These are phyloP conservation scores for Neurospora cerealis DNA, from an alignment of 495 filamentous ascomycete genomes.

Conservation along the genomic window DNA sequence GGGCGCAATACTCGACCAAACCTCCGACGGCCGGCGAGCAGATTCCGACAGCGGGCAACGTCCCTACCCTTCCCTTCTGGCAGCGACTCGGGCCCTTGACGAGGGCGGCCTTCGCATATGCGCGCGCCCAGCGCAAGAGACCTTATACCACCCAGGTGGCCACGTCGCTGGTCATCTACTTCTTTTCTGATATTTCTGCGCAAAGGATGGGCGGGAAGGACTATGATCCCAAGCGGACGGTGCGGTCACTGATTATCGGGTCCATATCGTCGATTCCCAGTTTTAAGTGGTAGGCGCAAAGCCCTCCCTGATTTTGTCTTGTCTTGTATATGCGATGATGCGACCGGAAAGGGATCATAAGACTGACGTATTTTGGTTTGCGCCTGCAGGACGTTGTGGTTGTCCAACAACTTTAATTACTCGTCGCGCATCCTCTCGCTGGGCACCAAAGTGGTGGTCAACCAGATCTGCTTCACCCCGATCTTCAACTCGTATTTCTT, in stretches of 20 bases:
- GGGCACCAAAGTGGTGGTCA: constrained; percentile 65
- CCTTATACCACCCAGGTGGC: constrained; percentile 71
- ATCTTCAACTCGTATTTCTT: constrained; percentile 92
- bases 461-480: constrained; percentile 75
- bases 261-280: constrained; percentile 60
- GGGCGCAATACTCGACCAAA: constrained; percentile 11
- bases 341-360: not conserved
- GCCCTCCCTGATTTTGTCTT: constrained; percentile 1
- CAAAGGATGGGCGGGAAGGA: constrained; percentile 51
- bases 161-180: constrained; percentile 67
- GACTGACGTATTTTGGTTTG: not conserved
- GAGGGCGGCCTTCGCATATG: constrained; percentile 58
- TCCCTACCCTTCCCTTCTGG: constrained; percentile 38
- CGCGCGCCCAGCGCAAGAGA: constrained; percentile 52
- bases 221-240: constrained; percentile 63
- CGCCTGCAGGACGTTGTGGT: constrained; percentile 63
- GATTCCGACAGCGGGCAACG: constrained; percentile 34
- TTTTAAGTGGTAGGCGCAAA: constrained; percentile 58
- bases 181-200: constrained; percentile 70
- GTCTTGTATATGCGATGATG: not conserved
- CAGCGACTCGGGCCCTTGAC: constrained; percentile 47
- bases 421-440: constrained; percentile 58
- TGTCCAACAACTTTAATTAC: constrained; percentile 74
- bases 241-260: constrained; percentile 64
- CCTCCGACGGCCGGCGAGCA: constrained; percentile 16